These are phyloP conservation scores for Tricholoma furcatifolium DNA, from an alignment of 768 basidiomycete species.

Conservation along the genomic window DNA sequence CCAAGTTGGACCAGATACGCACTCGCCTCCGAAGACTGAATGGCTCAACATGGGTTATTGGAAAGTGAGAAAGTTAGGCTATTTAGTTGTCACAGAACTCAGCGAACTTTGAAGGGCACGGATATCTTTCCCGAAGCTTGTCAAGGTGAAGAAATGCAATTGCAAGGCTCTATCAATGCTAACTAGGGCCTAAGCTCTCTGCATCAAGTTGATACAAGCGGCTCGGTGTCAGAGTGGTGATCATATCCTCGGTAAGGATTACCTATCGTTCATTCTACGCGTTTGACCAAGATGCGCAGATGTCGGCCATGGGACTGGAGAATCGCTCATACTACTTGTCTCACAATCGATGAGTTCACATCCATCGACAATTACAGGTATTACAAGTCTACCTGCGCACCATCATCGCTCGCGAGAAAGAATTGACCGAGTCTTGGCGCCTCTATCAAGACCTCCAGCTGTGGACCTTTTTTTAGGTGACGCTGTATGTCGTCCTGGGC, in stretches of 20 bases:
- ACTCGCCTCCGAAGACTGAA: slow-evolving; percentile 46
- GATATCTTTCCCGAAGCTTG: slow-evolving; percentile 56
- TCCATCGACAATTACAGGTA: slow-evolving; percentile 50
- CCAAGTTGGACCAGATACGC: slow-evolving; percentile 29
- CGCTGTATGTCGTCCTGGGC: slow-evolving; percentile 40
- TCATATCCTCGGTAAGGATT: slow-evolving; percentile 49
- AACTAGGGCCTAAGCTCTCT: slow-evolving; percentile 46
- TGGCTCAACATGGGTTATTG: slow-evolving; percentile 76
- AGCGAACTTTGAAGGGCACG: slow-evolving; percentile 35
- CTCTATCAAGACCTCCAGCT: slow-evolving; percentile 18
- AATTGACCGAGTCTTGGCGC: slow-evolving; percentile 27
- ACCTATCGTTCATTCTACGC: background rate
- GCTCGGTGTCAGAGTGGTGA: slow-evolving; percentile 40
- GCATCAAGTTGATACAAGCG: slow-evolving; percentile 45
- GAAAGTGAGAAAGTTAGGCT: slow-evolving; percentile 41
- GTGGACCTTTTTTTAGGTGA: slow-evolving; percentile 48
- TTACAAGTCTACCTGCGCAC: slow-evolving; percentile 55
- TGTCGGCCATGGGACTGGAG: slow-evolving; percentile 68
- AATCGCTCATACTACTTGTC: slow-evolving; percentile 58
- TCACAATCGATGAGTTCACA: slow-evolving; percentile 42
- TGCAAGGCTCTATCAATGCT: background rate
- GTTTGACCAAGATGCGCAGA: slow-evolving; percentile 34
- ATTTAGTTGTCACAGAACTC: background rate
- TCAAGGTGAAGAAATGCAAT: slow-evolving; percentile 39
- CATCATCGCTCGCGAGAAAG: slow-evolving; percentile 44